phyloP scores from a whole-genome alignment of 2,329 filamentous ascomycete genomes.

The Corniculantispora saksenae region DNA sequence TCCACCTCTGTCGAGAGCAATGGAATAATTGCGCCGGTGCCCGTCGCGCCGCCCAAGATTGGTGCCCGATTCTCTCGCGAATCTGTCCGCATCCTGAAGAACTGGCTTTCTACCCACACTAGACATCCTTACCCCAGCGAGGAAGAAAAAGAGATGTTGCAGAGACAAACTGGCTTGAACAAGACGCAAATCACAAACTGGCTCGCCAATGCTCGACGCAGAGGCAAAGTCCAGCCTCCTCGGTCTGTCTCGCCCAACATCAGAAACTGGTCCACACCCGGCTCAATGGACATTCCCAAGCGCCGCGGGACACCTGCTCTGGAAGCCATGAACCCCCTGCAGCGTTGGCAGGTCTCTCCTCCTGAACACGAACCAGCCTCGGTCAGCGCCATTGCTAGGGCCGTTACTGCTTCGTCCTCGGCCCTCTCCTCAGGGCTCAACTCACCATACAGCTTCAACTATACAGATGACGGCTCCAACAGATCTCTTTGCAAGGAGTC shows the following conservation, averaged over 20 bases:
- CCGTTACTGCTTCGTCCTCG: conserved; percentile 55
- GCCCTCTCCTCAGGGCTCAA: conserved; percentile 55
- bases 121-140: conserved; percentile 87
- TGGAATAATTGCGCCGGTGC: conserved; percentile 27
- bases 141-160: conserved; percentile 78
- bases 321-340: conserved; percentile 57
- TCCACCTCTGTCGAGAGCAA: conserved; percentile 25
- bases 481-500: conserved; percentile 60
- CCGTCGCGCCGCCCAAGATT: conserved; percentile 55
- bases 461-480: conserved; percentile 62
- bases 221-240: conserved; percentile 73
- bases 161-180: conserved; percentile 76
- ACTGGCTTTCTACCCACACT: conserved; percentile 79
- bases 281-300: conserved; percentile 73
- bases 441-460: conserved; percentile 58
- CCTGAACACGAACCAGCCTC: conserved; percentile 62
- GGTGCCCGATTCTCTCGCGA: conserved; percentile 78
- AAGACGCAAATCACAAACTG: conserved; percentile 87
- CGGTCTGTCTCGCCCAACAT: conserved; percentile 70
- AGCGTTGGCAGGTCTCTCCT: conserved; percentile 61
- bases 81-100: conserved; percentile 77
- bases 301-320: conserved; percentile 56
- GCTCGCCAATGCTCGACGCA: conserved; percentile 84
- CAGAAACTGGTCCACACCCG: conserved; percentile 56
- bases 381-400: conserved; percentile 58